A percentile compares a stretch with the other conserved stretches of the same genome.
phyloP scores from a whole-genome alignment of 805 yeast species.

The Ogataea angusta region DNA sequence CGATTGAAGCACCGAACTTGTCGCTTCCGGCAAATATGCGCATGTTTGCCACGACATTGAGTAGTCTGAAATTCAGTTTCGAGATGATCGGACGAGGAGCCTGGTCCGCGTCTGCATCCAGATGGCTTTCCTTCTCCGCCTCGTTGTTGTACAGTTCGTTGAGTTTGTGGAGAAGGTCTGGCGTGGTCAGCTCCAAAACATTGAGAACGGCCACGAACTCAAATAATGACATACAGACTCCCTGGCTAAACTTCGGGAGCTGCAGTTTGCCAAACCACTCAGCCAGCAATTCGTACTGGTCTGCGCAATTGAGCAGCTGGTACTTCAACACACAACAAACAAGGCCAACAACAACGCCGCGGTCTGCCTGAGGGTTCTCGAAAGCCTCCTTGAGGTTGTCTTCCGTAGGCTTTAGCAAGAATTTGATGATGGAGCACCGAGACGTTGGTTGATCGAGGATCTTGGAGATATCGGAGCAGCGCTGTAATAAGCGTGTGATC shows the following conservation, averaged over 20 bases:
- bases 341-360: constrained; percentile 20
- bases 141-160: constrained; percentile 4
- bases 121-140: constrained; percentile 3
- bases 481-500: constrained; percentile 11
- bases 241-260: constrained; percentile 25
- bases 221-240: constrained; percentile 24
- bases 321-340: constrained; percentile 26
- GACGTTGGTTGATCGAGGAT: neutral
- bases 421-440: constrained; percentile 17
- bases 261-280: constrained; percentile 26
- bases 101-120: constrained; percentile 5
- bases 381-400: constrained; percentile 19
- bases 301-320: constrained; percentile 20
- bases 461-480: neutral
- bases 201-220: constrained; percentile 27
- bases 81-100: constrained; percentile 18
- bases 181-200: constrained; percentile 19
- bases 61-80: constrained; percentile 24
- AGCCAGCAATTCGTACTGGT: constrained; percentile 13
- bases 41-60: constrained; percentile 29
- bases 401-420: constrained; percentile 20
- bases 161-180: constrained; percentile 16
- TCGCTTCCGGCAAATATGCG: constrained; percentile 31
- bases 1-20: constrained; percentile 7
- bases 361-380: constrained; percentile 8